Percentiles rank a stretch among this genome's conserved stretches.
These are phyloP conservation scores for Sporothrix brunneoviolacea DNA, from an alignment of 2,329 filamentous ascomycete species.

Conservation along the genomic window DNA sequence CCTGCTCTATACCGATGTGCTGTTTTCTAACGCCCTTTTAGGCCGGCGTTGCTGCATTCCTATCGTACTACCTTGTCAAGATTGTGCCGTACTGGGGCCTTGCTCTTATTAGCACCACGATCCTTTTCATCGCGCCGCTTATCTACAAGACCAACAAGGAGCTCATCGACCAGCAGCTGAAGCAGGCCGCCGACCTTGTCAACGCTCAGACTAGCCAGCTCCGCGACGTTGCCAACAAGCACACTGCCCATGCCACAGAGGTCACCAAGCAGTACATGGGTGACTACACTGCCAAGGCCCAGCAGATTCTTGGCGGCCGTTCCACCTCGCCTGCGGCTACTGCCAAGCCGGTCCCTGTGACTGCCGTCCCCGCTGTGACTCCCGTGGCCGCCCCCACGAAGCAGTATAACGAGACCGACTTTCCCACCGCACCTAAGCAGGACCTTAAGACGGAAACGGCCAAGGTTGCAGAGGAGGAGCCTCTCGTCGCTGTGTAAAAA, in stretches of 20 bases:
- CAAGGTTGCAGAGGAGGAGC: conserved; percentile 19
- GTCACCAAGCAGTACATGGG: conserved; percentile 62
- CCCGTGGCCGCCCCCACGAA: conserved; percentile 21
- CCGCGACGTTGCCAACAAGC: conserved; percentile 54
- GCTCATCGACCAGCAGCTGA: conserved; percentile 58
- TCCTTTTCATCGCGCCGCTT: conserved; percentile 56
- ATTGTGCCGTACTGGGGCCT: conserved; percentile 65
- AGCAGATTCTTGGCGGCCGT: conserved; percentile 52
- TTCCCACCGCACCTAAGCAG: conserved; percentile 37
- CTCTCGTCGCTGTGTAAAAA: conserved; percentile 18
- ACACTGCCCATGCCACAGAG: conserved; percentile 55
- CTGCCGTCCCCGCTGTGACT: not conserved
- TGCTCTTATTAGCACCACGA: conserved; percentile 51
- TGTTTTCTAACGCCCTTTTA: conserved; percentile 24
- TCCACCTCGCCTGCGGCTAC: conserved; percentile 36
- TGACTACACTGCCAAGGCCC: conserved; percentile 62
- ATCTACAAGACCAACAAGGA: conserved; percentile 63
- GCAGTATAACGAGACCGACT: conserved; percentile 38
- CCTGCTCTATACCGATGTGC: conserved; percentile 15
- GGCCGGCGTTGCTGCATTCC: conserved; percentile 54
- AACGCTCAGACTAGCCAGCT: conserved; percentile 58
- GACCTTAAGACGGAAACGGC: conserved; percentile 38
- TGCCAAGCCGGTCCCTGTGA: not conserved
- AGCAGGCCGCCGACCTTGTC: conserved; percentile 50
- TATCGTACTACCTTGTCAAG: conserved; percentile 64